Evolutionary conservation across 2,329 filamentous ascomycete genomes (phyloP), one percentile per base, ranked within the genome.

Genomic region (Sclerotinia sclerotiorum): DNA sequence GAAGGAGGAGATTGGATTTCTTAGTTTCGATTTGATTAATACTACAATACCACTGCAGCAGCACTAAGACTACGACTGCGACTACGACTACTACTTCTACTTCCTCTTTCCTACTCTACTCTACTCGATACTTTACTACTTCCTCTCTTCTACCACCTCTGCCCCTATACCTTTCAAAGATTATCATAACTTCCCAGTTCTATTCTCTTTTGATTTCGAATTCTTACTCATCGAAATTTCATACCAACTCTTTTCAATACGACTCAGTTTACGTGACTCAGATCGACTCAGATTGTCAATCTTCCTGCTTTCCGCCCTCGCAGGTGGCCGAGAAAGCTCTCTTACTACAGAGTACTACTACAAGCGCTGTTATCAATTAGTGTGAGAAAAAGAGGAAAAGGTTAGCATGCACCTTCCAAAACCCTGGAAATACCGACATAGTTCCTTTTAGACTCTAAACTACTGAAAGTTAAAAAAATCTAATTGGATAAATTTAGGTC

Each of bases 391-490:
- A 51, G 48, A 51, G 21, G 39, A 62, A 32, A 62, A 51, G 60
- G 60, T 62, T 62, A 62, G 60, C n/a, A 11, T 44, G 17, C 29
- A 65, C 15, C 10, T 48, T 46, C 27, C 35, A 32, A 55, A 55
- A 35, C 46, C 54, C 35, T 39, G 17, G 19, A 24, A 32, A n/a
- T 60, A 57, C 54, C 54, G 64, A 66, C 55, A 48, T 66, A 60
- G 32, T 60, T 35, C 64, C 54, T 48, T 56, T 48, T 56, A 65
- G 32, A 56, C 44, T 24, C 39, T n/a, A 49, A 61, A 39, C 54
- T 39, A 62, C 46, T 39, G 44, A 27, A 62, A 24, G 44, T 15
- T 39, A 62, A 62, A 42, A 21, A 39, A 61, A 24, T 24, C 21
- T 61, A 46, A 67, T 61, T 52, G 48, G 56, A 17, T 46, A 11